Base-by-base conservation (phyloP, 2,329 filamentous ascomycete genomes). In the Thielaviopsis punctulata region DNA sequence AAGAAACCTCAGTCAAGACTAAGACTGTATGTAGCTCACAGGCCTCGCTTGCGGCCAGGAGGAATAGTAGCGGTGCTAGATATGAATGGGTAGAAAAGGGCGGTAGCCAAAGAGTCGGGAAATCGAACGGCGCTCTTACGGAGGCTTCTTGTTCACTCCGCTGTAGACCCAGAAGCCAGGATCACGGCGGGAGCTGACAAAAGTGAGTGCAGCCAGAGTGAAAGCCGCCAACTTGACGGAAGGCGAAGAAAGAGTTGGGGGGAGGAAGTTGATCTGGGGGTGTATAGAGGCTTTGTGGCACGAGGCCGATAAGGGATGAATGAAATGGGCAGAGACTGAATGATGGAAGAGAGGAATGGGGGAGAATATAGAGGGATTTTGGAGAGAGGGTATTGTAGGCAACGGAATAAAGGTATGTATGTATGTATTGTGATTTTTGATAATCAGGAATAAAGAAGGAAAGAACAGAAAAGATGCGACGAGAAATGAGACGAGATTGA, bases 131-230 rank as follows among this genome's bases (percentile, higher is more conserved):
- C 48, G 47, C 30, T 47, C 49, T 95, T 96, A 96, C 76, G 90
- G 90, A 67, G 92, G 90, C 73, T 94, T 90, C 75, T 88, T 92
- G 76, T 92, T 86, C 74, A 88, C 86, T 84, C 90, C 89, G 76
- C 82, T 82, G 69, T 90, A 90, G 80, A 93, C 88, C 88, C 88
- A 86, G 76, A 82, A 81, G 67, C 82, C 81, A 70, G 88, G 90
- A 76, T 87, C 87, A 68, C 90, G 82, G 73, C 94, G 86, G 79
- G 87, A 89, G 75, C 47, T 50, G 49, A 43, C 53, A 36, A 50
- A 50, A 43, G 50, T 55, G 46, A 43, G 39, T 41, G 30, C 46
- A 52, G 53, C 53, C 53, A 55, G 53, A 55, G 53, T 55, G 53
- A 55, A 51, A 48, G 48, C 44, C 54, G 54, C 54, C 54, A 55